Base-by-base conservation (phyloP, 139 green algal species). In the Micromonas commoda region DNA sequence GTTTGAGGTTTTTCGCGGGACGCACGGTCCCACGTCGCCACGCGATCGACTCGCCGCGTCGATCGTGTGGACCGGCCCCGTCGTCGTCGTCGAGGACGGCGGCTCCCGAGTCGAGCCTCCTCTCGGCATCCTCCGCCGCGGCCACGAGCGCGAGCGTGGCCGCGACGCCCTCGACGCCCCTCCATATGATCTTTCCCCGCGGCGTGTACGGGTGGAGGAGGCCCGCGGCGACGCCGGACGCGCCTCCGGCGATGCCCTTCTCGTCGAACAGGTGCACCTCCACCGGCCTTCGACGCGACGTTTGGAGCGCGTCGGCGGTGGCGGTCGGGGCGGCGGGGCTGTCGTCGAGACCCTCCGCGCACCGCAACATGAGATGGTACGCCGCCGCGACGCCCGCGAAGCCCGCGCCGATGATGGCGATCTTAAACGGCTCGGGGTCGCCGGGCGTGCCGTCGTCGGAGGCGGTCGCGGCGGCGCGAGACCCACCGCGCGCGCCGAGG, bases 181-280 rank as follows among this genome's bases (percentile, higher is more conserved):
- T 51, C 64, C 76, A 79, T 24, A 77, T 31, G 5, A 91, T 85
- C 87, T 93, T 93, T 65, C 91, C 92, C 0, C 81, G 81, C 0
- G 90, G 88, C 3, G 84, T 88, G 82, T 90, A 95, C 9, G 92
- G 91, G 73, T 98, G 93, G 74, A 98, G 82, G 51, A 98, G 85
- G 0, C 93, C 93, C 0, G 92, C 93, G 23, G 93, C 92, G 1
- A 91, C 90, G 21, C 91, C 91, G 1, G 91, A 96, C 5, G 89
- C 93, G 23, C 93, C 93, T 0, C 84, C 87, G 82, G 37, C 93
- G n/a, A 97, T 83, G 28, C 89, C 92, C 26, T 77, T 74, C 0
- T 83, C 81, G 37, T 97, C 93, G 63, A 86, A 91, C n/a, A 97
- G 39, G 3, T 87, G 54, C 2, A 97, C 68, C 2, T 83, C 32